These are phyloP conservation scores for Aspergillus udagawae DNA, from an alignment of 2,329 filamentous ascomycete genomes.

Conservation along the genomic window DNA sequence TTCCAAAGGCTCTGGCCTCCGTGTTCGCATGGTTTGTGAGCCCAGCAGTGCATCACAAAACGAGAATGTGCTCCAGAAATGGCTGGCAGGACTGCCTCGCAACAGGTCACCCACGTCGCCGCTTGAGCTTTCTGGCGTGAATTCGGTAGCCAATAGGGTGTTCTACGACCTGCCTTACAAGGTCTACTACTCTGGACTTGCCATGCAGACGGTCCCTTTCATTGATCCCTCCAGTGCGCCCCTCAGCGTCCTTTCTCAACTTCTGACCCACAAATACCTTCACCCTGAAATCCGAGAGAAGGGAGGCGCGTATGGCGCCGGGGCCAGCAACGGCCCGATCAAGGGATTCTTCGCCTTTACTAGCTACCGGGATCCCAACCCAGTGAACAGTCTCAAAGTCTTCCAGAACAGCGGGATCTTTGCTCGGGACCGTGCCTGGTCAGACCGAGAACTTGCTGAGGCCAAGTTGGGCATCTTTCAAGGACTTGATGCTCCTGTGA, in stretches of 20 bases:
- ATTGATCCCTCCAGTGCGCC: constrained; percentile 69
- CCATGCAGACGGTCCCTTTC: constrained; percentile 80
- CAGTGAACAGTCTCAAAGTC: constrained; percentile 78
- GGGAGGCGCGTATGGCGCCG: constrained; percentile 91
- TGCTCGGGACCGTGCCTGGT: constrained; percentile 78
- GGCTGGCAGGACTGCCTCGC: constrained; percentile 60
- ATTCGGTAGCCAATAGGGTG: constrained; percentile 56
- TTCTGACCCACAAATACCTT: constrained; percentile 92
- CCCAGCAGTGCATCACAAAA: constrained; percentile 67
- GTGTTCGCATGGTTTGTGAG: constrained; percentile 82
- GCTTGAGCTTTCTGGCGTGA: constrained; percentile 23
- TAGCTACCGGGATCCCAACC: constrained; percentile 94
- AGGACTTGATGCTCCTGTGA: constrained; percentile 78
- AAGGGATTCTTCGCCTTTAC: constrained; percentile 91
- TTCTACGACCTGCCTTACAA: constrained; percentile 96
- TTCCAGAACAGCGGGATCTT: constrained; percentile 79
- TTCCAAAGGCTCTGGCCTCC: constrained; percentile 62
- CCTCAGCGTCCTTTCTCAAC: constrained; percentile 81
- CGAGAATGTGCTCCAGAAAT: constrained; percentile 64
- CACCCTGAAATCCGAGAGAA: constrained; percentile 98
- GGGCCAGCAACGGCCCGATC: constrained; percentile 74
- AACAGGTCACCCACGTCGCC: constrained; percentile 35
- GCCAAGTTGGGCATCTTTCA: constrained; percentile 96
- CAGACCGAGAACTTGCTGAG: constrained; percentile 82
- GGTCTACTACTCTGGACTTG: constrained; percentile 87